phyloP scores from a whole-genome alignment of 805 yeast species.

The Teunomyces stri region DNA sequence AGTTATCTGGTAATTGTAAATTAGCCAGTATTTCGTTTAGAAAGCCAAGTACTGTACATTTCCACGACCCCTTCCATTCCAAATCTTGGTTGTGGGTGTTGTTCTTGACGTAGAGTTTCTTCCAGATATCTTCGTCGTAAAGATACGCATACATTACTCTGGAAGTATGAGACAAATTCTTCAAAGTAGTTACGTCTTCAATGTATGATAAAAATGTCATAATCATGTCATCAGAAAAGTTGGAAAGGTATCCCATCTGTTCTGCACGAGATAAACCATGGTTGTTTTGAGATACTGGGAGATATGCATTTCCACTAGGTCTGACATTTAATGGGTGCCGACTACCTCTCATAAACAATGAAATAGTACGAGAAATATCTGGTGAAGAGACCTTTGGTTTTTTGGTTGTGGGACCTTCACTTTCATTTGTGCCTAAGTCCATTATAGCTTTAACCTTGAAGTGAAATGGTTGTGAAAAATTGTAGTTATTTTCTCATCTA shows the following conservation, averaged over 20 bases:
- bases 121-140: slow-evolving; percentile 83
- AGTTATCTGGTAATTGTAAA: slow-evolving; percentile 45
- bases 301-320: slow-evolving; percentile 68
- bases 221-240: slow-evolving; percentile 63
- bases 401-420: slow-evolving; percentile 1
- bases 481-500: neutral
- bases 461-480: slow-evolving; percentile 1
- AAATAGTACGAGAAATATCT: slow-evolving; percentile 11
- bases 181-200: slow-evolving; percentile 46
- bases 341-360: slow-evolving; percentile 27
- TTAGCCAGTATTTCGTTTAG: slow-evolving; percentile 38
- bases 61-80: slow-evolving; percentile 81
- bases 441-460: neutral
- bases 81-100: slow-evolving; percentile 12
- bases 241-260: slow-evolving; percentile 53
- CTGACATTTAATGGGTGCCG: slow-evolving; percentile 71
- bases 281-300: slow-evolving; percentile 22
- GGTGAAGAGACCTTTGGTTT: slow-evolving; percentile 3
- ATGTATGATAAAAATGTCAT: slow-evolving; percentile 51
- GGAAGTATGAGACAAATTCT: slow-evolving; percentile 56
- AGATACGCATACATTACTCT: slow-evolving; percentile 68
- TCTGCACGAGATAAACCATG: slow-evolving; percentile 16
- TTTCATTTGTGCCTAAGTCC: neutral
- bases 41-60: slow-evolving; percentile 52
- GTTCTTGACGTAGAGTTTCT: slow-evolving; percentile 44